A percentile compares a stretch with the other conserved stretches of the same genome.
phyloP scores from a whole-genome alignment of 495 filamentous ascomycete species.

The Aspergillus nanangensis region DNA sequence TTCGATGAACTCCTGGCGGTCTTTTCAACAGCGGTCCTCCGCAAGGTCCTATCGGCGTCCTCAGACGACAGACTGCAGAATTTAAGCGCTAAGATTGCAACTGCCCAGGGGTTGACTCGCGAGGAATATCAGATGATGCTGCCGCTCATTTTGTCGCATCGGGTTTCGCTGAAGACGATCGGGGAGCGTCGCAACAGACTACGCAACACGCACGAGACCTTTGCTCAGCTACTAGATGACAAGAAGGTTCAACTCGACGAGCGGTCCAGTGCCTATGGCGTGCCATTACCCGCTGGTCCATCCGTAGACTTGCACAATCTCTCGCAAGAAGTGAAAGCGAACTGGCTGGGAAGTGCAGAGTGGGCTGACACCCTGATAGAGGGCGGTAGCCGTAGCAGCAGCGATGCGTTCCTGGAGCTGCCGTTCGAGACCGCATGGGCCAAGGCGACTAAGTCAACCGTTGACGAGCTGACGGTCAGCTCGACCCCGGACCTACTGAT shows the following conservation, averaged over 20 bases:
- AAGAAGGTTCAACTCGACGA: slow-evolving; percentile 44
- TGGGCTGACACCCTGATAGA: slow-evolving; percentile 64
- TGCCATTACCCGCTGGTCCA: slow-evolving; percentile 24
- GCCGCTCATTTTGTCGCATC: slow-evolving; percentile 69
- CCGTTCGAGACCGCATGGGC: slow-evolving; percentile 66
- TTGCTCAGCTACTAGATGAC: slow-evolving; percentile 52
- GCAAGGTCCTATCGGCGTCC: slow-evolving; percentile 54
- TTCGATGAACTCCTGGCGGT: slow-evolving; percentile 72
- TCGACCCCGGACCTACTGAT: slow-evolving; percentile 39
- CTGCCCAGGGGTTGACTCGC: slow-evolving; percentile 53
- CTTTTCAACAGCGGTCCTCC: slow-evolving; percentile 77
- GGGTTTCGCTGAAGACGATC: slow-evolving; percentile 50
- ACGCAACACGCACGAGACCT: slow-evolving; percentile 52
- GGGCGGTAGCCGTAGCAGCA: slow-evolving; percentile 54
- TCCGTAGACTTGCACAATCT: slow-evolving; percentile 26
- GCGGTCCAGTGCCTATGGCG: slow-evolving; percentile 19
- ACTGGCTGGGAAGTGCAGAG: slow-evolving; percentile 69
- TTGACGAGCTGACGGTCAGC: slow-evolving; percentile 44
- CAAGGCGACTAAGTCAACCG: slow-evolving; percentile 49
- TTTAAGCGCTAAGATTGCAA: slow-evolving; percentile 56
- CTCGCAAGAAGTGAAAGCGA: slow-evolving; percentile 53
- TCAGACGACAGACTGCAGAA: slow-evolving; percentile 24
- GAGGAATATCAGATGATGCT: slow-evolving; percentile 57
- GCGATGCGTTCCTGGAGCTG: slow-evolving; percentile 58
- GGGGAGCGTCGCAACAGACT: slow-evolving; percentile 35